Base-by-base conservation (phyloP, 2,329 filamentous ascomycete genomes). In the Clarireedia paspali region DNA sequence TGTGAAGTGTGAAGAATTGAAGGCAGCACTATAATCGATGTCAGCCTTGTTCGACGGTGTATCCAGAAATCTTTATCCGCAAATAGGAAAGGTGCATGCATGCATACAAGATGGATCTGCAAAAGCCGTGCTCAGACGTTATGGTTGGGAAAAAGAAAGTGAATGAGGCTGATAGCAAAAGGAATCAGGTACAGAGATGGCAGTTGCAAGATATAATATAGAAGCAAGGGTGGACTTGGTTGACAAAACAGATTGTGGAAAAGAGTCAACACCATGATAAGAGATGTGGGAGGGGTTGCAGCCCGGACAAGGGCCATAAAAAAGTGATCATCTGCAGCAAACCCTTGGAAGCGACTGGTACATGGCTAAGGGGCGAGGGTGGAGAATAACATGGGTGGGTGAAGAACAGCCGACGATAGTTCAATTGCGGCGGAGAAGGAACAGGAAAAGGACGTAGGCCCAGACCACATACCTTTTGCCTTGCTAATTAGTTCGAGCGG, bases 171-270 rank as follows among this genome's bases (percentile, higher is more conserved):
- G 38, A 55, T 50, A 23, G 47, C 20, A 26, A 38, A 54, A 50
- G 27, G 39, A 49, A 49, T 45, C 20, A 54, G 52, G 46, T 26
- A 54, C 52, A 54, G 45, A 59, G 47, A 59, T 59, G 53, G 62
- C 57, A 61, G 63, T 63, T 60, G 59, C 14, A 53, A 46, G 44
- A 36, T 56, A 63, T 66, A 65, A 61, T 63, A 66, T 67, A 66
- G 63, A 64, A 61, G 63, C 64, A 66, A 64, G 66, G 65, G 62
- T 66, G 34, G 60, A 56, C 62, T 50, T 62, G 63, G 65, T 63
- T 60, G 63, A 66, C 56, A 60, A 53, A 36, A 57, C 30, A 34
- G 30, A 34, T 34, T 34, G 45, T 56, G 57, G 53, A 50, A 59
- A 63, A 60, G 59, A 60, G 60, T 62, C 64, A 66, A 20, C 20